Percentiles rank a stretch among this genome's conserved stretches.
These are phyloP conservation scores for Garcia nutans DNA, from an alignment of 345 rosid genomes.

Conservation along the genomic window DNA sequence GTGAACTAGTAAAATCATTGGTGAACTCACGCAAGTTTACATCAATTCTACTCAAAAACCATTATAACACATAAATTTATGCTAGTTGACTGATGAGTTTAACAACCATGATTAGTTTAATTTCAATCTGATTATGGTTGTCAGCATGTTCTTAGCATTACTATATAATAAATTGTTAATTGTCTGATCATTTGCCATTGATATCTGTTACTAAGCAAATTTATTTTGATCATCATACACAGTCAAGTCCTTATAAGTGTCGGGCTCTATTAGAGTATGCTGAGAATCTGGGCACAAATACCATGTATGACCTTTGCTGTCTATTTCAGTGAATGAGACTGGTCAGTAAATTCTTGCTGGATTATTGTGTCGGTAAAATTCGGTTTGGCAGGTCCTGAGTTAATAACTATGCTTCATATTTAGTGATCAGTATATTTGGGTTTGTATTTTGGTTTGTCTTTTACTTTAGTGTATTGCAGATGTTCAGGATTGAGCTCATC, in stretches of 20 bases:
- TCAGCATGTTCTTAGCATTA: neutral
- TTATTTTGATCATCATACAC: neutral
- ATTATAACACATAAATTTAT: too few species aligned
- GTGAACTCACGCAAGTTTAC: too few species aligned
- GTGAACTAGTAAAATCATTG: too few species aligned
- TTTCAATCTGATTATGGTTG: neutral
- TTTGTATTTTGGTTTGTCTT: neutral
- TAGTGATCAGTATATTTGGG: neutral
- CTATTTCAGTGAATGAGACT: neutral
- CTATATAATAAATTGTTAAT: neutral
- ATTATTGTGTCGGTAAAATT: neutral
- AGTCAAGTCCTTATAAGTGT: neutral
- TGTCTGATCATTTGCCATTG: neutral
- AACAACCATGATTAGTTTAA: too few species aligned
- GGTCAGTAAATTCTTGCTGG: neutral
- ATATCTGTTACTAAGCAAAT: neutral
- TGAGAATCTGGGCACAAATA: neutral
- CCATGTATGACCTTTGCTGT: neutral
- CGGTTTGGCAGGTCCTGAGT: neutral
- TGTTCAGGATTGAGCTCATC: constrained; percentile 11
- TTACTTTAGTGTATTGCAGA: constrained; percentile 4
- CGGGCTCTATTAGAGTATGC: neutral
- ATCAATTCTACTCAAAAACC: too few species aligned
- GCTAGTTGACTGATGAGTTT: too few species aligned
- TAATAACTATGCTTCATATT: neutral